phyloP scores from a whole-genome alignment of 208 protist genomes.

The Leishmania mexicana region DNA sequence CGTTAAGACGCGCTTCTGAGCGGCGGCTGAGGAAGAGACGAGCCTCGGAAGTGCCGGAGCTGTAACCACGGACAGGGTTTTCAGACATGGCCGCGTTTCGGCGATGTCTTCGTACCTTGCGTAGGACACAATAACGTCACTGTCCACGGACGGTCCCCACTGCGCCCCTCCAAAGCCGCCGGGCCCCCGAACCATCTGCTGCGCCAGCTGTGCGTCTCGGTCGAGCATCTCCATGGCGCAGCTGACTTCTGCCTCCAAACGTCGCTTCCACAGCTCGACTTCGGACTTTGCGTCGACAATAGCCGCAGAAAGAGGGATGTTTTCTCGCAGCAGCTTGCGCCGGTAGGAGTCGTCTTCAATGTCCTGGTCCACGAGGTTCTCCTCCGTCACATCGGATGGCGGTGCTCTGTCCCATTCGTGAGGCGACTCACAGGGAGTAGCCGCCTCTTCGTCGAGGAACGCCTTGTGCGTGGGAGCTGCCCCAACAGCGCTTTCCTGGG shows the following conservation, averaged over 20 bases:
- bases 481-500: constrained; percentile 1
- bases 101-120: constrained; percentile 24
- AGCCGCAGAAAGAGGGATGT: constrained; percentile 50
- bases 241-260: constrained; percentile 52
- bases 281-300: constrained; percentile 37
- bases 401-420: neutral
- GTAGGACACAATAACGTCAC: constrained; percentile 33
- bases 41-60: neutral
- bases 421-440: no score
- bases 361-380: neutral
- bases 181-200: neutral
- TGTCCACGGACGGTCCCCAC: neutral
- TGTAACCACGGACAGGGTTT: constrained; percentile 1
- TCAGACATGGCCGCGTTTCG: neutral
- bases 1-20: neutral
- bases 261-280: constrained; percentile 41
- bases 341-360: constrained; percentile 34
- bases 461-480: neutral
- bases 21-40: neutral
- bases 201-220: constrained; percentile 39
- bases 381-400: neutral
- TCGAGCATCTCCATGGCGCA: constrained; percentile 55
- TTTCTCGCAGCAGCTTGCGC: constrained; percentile 24
- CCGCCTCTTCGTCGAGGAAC: neutral
- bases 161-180: neutral